phyloP scores from a whole-genome alignment of 2,329 filamentous ascomycete species.

The Podosphaera aphanis region DNA sequence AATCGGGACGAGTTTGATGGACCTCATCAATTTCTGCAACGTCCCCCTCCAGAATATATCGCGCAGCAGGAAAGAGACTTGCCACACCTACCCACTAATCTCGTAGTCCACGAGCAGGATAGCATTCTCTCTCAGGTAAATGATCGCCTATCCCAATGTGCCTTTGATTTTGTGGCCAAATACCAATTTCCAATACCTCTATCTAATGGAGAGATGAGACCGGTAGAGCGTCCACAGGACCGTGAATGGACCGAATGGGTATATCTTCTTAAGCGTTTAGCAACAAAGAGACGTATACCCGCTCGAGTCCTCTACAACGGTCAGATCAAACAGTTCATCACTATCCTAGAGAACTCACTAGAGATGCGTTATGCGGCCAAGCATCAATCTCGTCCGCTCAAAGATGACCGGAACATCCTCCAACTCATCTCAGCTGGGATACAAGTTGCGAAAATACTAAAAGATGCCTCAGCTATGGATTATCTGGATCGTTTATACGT shows the following conservation, averaged over 20 bases:
- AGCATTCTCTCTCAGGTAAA: constrained; percentile 59
- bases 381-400: constrained; percentile 59
- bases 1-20: constrained; percentile 81
- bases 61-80: constrained; percentile 60
- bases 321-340: constrained; percentile 79
- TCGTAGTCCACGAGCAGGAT: constrained; percentile 68
- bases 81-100: constrained; percentile 59
- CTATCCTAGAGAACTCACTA: constrained; percentile 66
- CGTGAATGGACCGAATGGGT: constrained; percentile 87
- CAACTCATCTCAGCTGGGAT: constrained; percentile 72
- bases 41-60: constrained; percentile 45
- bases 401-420: constrained; percentile 72
- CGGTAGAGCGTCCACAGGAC: constrained; percentile 49
- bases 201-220: constrained; percentile 47
- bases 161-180: constrained; percentile 75
- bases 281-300: constrained; percentile 67
- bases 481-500: constrained; percentile 45
- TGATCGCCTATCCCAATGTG: constrained; percentile 63
- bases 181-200: constrained; percentile 77
- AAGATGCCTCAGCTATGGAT: constrained; percentile 64
- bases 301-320: constrained; percentile 67
- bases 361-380: constrained; percentile 73
- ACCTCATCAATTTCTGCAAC: constrained; percentile 58
- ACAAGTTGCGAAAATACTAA: constrained; percentile 69
- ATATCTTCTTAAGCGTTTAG: constrained; percentile 62